Conservation (phyloP, 352 stramenopile genomes). For the Phytophthora fragariae region DNA sequence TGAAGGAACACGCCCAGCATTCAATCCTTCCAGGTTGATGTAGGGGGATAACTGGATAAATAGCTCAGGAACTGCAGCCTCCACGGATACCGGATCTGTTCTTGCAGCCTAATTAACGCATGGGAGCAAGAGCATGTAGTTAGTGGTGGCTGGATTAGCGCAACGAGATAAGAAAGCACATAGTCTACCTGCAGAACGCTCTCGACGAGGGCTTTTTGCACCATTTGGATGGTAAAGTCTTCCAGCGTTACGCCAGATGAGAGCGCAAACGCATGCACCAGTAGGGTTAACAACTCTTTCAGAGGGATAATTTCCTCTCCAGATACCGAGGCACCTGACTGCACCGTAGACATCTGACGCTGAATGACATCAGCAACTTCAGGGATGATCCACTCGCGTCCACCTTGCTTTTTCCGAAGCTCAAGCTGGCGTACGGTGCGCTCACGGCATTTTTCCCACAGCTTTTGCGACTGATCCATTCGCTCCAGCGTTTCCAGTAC, state of each 20-base stretch:
- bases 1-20: constrained; percentile 9
- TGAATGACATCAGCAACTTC: constrained; percentile 74
- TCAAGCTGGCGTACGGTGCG: constrained; percentile 58
- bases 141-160: constrained; percentile 2
- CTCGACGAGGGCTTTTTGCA: constrained; percentile 59
- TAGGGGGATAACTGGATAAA: constrained; percentile 43
- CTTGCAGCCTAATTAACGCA: constrained; percentile 31
- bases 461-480: constrained; percentile 59
- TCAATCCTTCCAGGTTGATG: constrained; percentile 16
- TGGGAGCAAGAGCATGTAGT: not conserved
- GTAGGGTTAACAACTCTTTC: constrained; percentile 58
- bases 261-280: constrained; percentile 73
- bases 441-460: constrained; percentile 66
- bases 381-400: constrained; percentile 73
- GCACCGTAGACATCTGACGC: constrained; percentile 43
- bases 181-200: constrained; percentile 54
- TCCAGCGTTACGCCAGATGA: constrained; percentile 56
- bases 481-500: constrained; percentile 80
- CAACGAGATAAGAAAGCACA: constrained; percentile 1
- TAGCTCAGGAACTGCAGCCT: constrained; percentile 43
- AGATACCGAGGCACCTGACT: constrained; percentile 11
- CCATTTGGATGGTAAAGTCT: constrained; percentile 77
- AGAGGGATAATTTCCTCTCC: constrained; percentile 43
- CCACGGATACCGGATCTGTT: constrained; percentile 32
- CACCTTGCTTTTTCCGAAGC: constrained; percentile 49